A percentile compares a stretch with the other conserved stretches of the same genome.
Conservation (phyloP, 2,329 filamentous ascomycete species). For the Fusarium compactum region DNA sequence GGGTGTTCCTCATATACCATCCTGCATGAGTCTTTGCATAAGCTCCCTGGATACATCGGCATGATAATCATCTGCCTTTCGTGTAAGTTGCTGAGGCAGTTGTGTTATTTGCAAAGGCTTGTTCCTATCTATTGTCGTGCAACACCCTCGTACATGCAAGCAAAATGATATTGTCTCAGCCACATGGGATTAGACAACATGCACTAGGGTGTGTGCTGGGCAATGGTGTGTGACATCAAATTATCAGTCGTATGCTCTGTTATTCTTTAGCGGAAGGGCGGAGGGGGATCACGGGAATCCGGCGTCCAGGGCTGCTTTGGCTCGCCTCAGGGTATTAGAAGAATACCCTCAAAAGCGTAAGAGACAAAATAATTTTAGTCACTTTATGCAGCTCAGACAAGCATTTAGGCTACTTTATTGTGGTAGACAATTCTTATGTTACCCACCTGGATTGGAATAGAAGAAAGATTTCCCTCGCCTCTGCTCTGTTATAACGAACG, state of each 20-base stretch:
- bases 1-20: conserved; percentile 14
- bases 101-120: neutral
- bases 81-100: neutral
- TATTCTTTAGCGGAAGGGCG: neutral
- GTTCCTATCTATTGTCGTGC: conserved; percentile 4
- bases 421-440: too few relatives aligned
- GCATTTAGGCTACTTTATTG: neutral
- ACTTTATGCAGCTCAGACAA: neutral
- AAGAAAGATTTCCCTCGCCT: neutral
- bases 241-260: neutral
- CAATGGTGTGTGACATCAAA: conserved; percentile 12
- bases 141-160: conserved; percentile 9
- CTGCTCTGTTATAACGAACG: neutral
- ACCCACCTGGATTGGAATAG: too few relatives aligned
- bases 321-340: too few relatives aligned
- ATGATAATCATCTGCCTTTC: neutral
- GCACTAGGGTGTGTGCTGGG: neutral
- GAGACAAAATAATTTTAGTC: too few relatives aligned
- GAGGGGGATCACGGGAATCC: neutral
- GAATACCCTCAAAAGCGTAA: too few relatives aligned
- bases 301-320: neutral
- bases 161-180: conserved; percentile 11
- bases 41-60: neutral
- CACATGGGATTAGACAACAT: conserved; percentile 2
- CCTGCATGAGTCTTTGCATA: conserved; percentile 9